Evolutionary conservation across 805 yeast species (phyloP).

Genomic region (Yarrowia hollandica): DNA sequence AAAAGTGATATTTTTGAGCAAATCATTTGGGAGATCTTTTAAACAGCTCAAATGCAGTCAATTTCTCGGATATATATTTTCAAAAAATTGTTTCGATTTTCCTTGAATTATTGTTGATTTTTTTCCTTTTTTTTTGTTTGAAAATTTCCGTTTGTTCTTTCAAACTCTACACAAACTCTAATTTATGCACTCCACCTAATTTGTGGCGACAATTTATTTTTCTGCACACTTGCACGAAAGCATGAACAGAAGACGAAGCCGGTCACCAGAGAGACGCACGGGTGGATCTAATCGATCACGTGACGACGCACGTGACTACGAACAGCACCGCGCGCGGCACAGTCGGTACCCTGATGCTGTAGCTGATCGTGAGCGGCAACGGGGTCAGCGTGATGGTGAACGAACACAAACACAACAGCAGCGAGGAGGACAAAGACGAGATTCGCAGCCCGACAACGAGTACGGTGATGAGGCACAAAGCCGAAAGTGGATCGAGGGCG

Average conservation of each 20-base stretch:
- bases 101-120: too few species aligned
- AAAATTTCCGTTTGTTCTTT: background rate
- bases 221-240: too few species aligned
- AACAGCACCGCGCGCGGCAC: background rate
- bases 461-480: slow-evolving; percentile 12
- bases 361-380: slow-evolving; percentile 5
- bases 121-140: too few species aligned
- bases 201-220: background rate
- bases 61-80: too few species aligned
- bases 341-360: slow-evolving; percentile 2
- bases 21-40: too few species aligned
- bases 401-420: background rate
- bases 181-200: background rate
- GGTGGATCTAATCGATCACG: background rate
- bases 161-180: background rate
- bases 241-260: slow-evolving; percentile 9
- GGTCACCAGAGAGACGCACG: background rate
- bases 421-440: background rate
- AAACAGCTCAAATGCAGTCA: too few species aligned
- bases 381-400: background rate
- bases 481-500: slow-evolving; percentile 38
- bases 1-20: too few species aligned
- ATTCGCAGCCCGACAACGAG: background rate
- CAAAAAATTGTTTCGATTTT: too few species aligned
- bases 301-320: background rate